Evolutionary conservation across 495 filamentous ascomycete species (phyloP).

Genomic region (Venustampulla echinocandica): DNA sequence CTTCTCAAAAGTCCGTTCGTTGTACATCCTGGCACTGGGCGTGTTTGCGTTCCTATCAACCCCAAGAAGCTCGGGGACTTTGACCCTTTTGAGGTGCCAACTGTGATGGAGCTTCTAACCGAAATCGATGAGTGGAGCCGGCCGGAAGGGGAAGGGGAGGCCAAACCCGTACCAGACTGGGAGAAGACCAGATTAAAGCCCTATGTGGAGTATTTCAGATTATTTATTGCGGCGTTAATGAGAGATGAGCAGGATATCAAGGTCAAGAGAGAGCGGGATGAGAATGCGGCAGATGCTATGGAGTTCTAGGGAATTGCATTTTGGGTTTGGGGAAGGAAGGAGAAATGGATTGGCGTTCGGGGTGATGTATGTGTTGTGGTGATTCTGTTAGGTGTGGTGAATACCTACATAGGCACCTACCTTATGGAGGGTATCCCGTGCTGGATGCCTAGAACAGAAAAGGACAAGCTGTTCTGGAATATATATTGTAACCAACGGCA

Average conservation of each 20-base stretch:
- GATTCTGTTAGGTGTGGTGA: too few relatives aligned
- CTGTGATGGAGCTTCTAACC: conserved; percentile 63
- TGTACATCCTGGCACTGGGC: conserved; percentile 86
- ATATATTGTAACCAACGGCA: too few relatives aligned
- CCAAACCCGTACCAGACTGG: conserved; percentile 61
- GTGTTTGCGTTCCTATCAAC: conserved; percentile 94
- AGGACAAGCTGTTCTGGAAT: too few relatives aligned
- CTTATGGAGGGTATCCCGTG: too few relatives aligned
- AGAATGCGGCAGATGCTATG: conserved; percentile 36
- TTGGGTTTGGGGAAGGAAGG: not conserved
- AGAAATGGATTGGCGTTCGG: not conserved
- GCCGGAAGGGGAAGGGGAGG: conserved; percentile 27
- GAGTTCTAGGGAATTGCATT: conserved; percentile 43
- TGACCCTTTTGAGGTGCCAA: conserved; percentile 80
- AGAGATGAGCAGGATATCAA: conserved; percentile 72
- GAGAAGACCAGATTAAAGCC: conserved; percentile 94
- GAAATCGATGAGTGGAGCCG: conserved; percentile 75
- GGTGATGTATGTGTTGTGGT: too few relatives aligned
- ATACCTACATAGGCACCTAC: too few relatives aligned
- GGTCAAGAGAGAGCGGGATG: conserved; percentile 58
- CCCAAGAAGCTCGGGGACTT: conserved; percentile 60
- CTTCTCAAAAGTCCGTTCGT: conserved; percentile 94
- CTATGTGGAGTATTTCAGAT: conserved; percentile 82
- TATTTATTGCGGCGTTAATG: conserved; percentile 67
- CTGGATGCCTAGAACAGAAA: too few relatives aligned